These are phyloP conservation scores for Primulina eburnea DNA, from an alignment of 257 asterid genomes.

Conservation along the genomic window DNA sequence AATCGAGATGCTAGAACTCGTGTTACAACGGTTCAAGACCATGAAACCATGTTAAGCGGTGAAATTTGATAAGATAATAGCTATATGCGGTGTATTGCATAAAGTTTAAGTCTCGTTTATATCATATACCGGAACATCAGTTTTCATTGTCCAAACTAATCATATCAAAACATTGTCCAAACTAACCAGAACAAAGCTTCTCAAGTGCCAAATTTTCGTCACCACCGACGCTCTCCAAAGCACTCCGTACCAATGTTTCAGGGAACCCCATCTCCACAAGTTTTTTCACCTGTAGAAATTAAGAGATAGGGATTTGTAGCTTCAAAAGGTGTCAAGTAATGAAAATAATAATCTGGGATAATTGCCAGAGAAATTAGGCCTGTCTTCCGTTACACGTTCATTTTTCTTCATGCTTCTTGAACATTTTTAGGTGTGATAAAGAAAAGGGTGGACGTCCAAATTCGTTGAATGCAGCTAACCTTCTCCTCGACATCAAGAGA, in stretches of 20 bases:
- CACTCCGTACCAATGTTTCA: slow-evolving; percentile 63
- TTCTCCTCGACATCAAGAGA: slow-evolving; percentile 82
- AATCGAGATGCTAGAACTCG: background rate
- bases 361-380: background rate
- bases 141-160: background rate
- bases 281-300: slow-evolving; percentile 64
- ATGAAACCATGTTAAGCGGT: background rate
- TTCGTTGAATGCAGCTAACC: slow-evolving; percentile 31
- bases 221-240: slow-evolving; percentile 69
- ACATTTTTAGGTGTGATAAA: background rate
- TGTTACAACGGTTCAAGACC: background rate
- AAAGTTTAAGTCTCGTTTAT: too few relatives aligned
- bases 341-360: background rate
- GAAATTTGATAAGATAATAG: background rate
- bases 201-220: slow-evolving; percentile 96
- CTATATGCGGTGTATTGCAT: background rate
- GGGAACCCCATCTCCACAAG: slow-evolving; percentile 98
- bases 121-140: background rate
- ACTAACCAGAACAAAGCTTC: slow-evolving; percentile 76
- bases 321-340: background rate
- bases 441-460: background rate
- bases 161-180: background rate
- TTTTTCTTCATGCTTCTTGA: too few relatives aligned
- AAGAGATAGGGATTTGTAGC: slow-evolving; percentile 1
- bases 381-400: background rate